Conservation (phyloP, 768 basidiomycete species). For the Hebeloma cylindrosporum region DNA sequence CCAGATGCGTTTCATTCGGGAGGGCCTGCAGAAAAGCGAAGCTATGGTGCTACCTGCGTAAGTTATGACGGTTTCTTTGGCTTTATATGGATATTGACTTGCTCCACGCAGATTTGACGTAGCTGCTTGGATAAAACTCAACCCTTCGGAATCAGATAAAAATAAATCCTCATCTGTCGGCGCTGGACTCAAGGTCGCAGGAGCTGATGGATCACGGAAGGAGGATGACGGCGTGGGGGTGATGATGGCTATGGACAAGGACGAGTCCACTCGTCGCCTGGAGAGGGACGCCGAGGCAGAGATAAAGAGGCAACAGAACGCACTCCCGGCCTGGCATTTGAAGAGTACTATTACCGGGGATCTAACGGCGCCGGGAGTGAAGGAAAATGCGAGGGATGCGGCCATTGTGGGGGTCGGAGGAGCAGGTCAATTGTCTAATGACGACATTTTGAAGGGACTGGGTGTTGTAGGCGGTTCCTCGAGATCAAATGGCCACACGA, state of each 20-base stretch:
- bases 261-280: conserved; percentile 67
- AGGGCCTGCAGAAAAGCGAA: conserved; percentile 88
- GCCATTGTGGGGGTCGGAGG: conserved; percentile 22
- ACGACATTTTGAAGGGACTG: conserved; percentile 70
- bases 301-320: conserved; percentile 86
- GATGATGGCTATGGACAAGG: conserved; percentile 88
- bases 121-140: conserved; percentile 74
- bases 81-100: conserved; percentile 1
- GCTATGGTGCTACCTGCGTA: conserved; percentile 82
- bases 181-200: conserved; percentile 70
- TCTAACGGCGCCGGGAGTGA: conserved; percentile 81
- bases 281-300: conserved; percentile 83
- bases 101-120: conserved; percentile 78
- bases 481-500: conserved; percentile 24
- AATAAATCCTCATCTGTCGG: conserved; percentile 52
- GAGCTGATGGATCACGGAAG: conserved; percentile 56
- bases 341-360: conserved; percentile 95
- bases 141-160: conserved; percentile 63
- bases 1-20: conserved; percentile 85
- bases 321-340: conserved; percentile 91
- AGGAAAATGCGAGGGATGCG: conserved; percentile 62
- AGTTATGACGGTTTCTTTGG: conserved; percentile 29
- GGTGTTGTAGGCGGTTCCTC: conserved; percentile 50
- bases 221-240: conserved; percentile 82
- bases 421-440: conserved; percentile 49